Conservation (phyloP, 441 rosid genomes). For the Mallotus repandus region DNA sequence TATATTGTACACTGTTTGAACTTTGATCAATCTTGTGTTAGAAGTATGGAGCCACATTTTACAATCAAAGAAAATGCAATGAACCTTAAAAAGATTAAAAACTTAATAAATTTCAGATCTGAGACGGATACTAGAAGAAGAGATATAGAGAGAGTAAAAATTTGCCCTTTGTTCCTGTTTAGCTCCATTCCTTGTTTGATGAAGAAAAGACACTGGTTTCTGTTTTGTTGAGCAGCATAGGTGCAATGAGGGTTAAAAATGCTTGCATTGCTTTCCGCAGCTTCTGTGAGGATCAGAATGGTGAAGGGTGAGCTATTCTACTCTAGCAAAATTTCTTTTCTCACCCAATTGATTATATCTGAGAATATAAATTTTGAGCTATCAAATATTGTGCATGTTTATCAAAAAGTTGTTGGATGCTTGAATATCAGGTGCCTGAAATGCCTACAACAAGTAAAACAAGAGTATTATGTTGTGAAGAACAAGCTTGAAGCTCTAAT, state of each 20-base stretch:
- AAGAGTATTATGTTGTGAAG: conserved; percentile 70
- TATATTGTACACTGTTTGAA: not conserved
- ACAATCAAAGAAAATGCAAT: not conserved
- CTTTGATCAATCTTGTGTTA: not conserved
- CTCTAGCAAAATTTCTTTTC: not conserved
- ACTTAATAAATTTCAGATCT: conserved; percentile 14
- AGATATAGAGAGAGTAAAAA: not conserved
- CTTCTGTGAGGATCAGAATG: conserved; percentile 77
- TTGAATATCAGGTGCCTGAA: conserved; percentile 55
- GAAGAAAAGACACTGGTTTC: conserved; percentile 10
- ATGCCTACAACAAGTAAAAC: conserved; percentile 83
- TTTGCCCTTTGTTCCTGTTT: not conserved
- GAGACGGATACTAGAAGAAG: not conserved
- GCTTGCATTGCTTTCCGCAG: conserved; percentile 77
- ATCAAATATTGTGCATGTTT: not conserved
- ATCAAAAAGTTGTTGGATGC: conserved; percentile 4
- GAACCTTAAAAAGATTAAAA: not conserved
- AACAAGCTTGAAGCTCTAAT: conserved; percentile 76
- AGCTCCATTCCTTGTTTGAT: conserved; percentile 13
- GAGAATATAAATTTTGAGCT: not conserved
- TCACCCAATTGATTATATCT: too few species aligned
- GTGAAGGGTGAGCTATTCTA: conserved; percentile 57
- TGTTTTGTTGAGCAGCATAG: conserved; percentile 59
- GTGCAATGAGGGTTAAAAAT: conserved; percentile 82
- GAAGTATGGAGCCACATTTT: not conserved